Evolutionary conservation across 192 early-diverging fungal genomes (phyloP), one percentile per base, ranked within the genome.

Genomic region (Backusella liffmaniae): DNA sequence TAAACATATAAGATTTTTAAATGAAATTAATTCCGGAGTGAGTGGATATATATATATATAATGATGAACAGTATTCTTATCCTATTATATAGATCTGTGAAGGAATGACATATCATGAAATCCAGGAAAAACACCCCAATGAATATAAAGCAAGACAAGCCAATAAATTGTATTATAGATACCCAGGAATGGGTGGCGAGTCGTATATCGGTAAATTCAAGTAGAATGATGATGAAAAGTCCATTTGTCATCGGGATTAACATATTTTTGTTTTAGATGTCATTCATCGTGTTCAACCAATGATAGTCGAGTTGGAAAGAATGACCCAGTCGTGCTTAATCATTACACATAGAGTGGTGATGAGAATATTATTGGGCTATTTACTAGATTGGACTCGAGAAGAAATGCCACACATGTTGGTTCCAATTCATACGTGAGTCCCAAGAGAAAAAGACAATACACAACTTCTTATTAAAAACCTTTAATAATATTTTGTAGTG

Each of bases 131-230:
- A 26, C 94, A 92, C 72, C 97, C 97, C 5, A 88, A 91, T 41
- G 96, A 98, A 77, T 97, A 85, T 75, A 83, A 84, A 34, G 91
- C 88, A n/a, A 91, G 96, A 29, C 85, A 89, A 77, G 83, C 85
- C 44, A 93, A 95, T 84, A 99, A 99, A 84, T 87, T 99, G 49
- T 88, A 92, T 82, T 98, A 97, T 74, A 90, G 97, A 30, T 99
- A 98, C 80, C 97, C 97, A 5, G 97, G 97, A 18, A 91, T 95
- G 67, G 97, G 97, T 44, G 97, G 97, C 42, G 97, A 99, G 84
- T 94, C 92, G 21, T 97, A 97, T 73, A 71, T 91, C 18, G 80
- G 80, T 75, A 75, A 68, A 73, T 34, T 62, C 44, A n/a, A 68
- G 30, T 4, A 44, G 9, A n/a, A 12, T n/a, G 32, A 32, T 15